Evolutionary conservation across 1,284 basidiomycete species (phyloP).

Genomic region (Cryptococcus sp.): DNA sequence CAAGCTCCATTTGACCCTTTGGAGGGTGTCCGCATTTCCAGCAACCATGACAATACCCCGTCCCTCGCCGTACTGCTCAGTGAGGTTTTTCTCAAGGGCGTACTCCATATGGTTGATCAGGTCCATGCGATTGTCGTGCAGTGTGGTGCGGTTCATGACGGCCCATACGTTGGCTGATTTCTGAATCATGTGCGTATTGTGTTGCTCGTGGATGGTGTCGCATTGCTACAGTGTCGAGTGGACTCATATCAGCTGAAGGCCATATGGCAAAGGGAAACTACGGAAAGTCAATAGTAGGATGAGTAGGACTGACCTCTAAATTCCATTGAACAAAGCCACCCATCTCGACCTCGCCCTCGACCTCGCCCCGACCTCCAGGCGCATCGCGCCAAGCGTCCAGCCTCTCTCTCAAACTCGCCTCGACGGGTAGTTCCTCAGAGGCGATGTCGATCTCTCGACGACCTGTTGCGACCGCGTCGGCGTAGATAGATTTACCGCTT

Average conservation of each 20-base stretch:
- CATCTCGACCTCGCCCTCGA: slow-evolving; percentile 46
- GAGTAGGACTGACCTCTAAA: slow-evolving; percentile 32
- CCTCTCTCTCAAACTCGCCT: slow-evolving; percentile 50
- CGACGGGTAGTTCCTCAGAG: slow-evolving; percentile 49
- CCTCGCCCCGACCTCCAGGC: slow-evolving; percentile 49
- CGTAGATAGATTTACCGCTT: not conserved
- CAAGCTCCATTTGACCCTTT: slow-evolving; percentile 53
- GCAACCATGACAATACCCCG: slow-evolving; percentile 56
- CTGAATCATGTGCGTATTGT: slow-evolving; percentile 51
- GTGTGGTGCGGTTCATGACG: slow-evolving; percentile 40
- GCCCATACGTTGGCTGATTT: slow-evolving; percentile 49
- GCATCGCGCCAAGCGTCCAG: slow-evolving; percentile 53
- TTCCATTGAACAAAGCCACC: slow-evolving; percentile 52
- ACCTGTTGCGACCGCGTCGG: not conserved
- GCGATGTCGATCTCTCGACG: slow-evolving; percentile 41
- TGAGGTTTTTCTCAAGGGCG: slow-evolving; percentile 25
- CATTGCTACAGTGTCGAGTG: no score
- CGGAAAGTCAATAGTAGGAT: not conserved
- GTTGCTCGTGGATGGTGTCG: slow-evolving; percentile 42
- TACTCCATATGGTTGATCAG: slow-evolving; percentile 48
- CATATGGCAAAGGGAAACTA: not conserved
- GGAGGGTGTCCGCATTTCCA: slow-evolving; percentile 57
- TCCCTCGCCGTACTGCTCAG: slow-evolving; percentile 37
- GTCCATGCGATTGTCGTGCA: slow-evolving; percentile 44
- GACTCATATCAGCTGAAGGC: slow-evolving; percentile 6